Evolutionary conservation across 2,329 filamentous ascomycete species (phyloP), one percentile per base, ranked within the genome.

Genomic region (Ophiocordyceps unilateralis): DNA sequence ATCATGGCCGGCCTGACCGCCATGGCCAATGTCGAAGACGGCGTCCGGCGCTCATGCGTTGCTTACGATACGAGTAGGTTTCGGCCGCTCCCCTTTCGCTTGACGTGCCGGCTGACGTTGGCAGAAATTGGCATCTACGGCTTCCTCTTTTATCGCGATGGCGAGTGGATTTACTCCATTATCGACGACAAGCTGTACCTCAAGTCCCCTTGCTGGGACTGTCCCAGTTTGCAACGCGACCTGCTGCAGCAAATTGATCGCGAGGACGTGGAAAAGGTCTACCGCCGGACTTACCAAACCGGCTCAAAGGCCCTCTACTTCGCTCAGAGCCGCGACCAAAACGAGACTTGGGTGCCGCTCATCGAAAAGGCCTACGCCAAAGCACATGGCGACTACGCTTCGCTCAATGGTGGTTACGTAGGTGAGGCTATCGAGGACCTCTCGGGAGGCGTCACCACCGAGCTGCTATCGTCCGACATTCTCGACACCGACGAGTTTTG

Each of bases 141-240:
- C 1, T 93, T 93, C 53, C 83, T 93, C 41, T 93, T 93, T 56
- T 83, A 82, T 56, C 68, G 85, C 56, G 86, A 93, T 53, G 86
- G 86, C 43, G 84, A 91, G 60, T 94, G 86, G 87, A 83, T 89
- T 44, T 86, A 87, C 51, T 87, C 83, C 45, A 88, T 94, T 47
- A 78, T 94, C 46, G 87, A 94, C 55, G 87, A 94, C 59, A 93
- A 93, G 61, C 69, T 94, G 3, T 93, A 84, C 57, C 72, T 93
- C 17, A 83, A 80, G 46, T 84, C 83, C 2, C 81, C 84, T 5
- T 81, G 83, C 54, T 93, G 85, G 65, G 83, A 93, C 49, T 83
- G 84, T 28, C 80, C 77, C 1, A 78, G 82, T 41, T 72, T 83
- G 56, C 81, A 87, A 54, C 75, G 83, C 34, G 73, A 83, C 43